These are phyloP conservation scores for Aspergillus fischeri DNA, from an alignment of 2,329 filamentous ascomycete species.

Conservation along the genomic window DNA sequence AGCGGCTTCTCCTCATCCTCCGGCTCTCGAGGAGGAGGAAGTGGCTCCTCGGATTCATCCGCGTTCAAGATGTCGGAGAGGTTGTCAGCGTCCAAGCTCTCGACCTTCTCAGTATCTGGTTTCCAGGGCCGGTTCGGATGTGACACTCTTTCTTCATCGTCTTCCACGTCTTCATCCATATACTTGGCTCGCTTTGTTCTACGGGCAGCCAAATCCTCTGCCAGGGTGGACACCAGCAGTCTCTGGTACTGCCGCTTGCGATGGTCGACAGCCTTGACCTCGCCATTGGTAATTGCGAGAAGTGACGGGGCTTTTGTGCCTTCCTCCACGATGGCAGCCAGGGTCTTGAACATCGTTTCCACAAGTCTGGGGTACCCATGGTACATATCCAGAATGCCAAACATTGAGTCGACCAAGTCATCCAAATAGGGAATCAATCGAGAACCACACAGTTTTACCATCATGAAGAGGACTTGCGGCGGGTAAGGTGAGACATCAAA, in stretches of 20 bases:
- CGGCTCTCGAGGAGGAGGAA: conserved; percentile 42
- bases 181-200: conserved; percentile 27
- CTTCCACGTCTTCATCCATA: conserved; percentile 19
- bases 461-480: conserved; percentile 87
- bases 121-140: conserved; percentile 34
- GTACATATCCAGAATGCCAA: conserved; percentile 88
- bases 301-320: conserved; percentile 57
- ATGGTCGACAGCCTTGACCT: conserved; percentile 20
- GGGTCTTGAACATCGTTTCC: conserved; percentile 75
- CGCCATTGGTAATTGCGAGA: conserved; percentile 41
- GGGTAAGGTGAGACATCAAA: conserved; percentile 90
- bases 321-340: conserved; percentile 79
- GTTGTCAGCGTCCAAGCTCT: conserved; percentile 25
- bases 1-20: conserved; percentile 57
- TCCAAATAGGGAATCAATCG: conserved; percentile 81
- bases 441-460: conserved; percentile 82
- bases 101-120: conserved; percentile 19
- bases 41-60: conserved; percentile 32
- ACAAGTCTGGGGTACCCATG: conserved; percentile 88
- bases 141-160: conserved; percentile 16
- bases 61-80: conserved; percentile 31
- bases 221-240: conserved; percentile 31
- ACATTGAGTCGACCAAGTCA: conserved; percentile 85
- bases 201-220: conserved; percentile 30
- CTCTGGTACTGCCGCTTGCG: conserved; percentile 28